Evolutionary conservation across 2,329 filamentous ascomycete species (phyloP), one percentile per base, ranked within the genome.

Genomic region (Xylariaceae sp.): DNA sequence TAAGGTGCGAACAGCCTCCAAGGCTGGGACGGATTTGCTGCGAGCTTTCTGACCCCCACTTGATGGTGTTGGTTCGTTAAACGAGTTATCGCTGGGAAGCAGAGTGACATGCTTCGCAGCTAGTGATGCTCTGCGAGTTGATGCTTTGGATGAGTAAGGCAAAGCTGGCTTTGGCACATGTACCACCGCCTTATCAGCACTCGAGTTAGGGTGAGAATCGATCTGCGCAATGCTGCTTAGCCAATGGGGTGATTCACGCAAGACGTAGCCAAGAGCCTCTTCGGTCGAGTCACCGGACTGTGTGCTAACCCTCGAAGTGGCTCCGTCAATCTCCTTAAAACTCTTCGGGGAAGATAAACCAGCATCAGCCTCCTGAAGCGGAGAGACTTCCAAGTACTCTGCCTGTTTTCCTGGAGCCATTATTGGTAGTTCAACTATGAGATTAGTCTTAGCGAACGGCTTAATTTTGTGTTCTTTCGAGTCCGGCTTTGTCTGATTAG

Each of bases 201-300:
- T 37, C 10, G 19, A 19, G 18, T 20, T 40, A 16, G 37, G 18
- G 7, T 16, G 40, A 12, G 40, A 16, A 9, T 32, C 48, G 7
- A 58, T n/a, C 45, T 56, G 42, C n/a, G 63, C 63, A 20, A 61
- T 52, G 41, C 14, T 52, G 7, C 56, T 59, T 9, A 67, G 45
- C 65, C 64, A 67, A 14, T 6, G 46, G 12, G 62, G 61, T 16
- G 65, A 66, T 43, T 64, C 56, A 7, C 52, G 53, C 41, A 68
- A 23, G 19, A 67, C 62, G 32, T 63, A 64, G n/a, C 56, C 50
- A 2, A 68, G 50, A 3, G 58, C 59, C 48, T 61, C 58, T 9
- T 56, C 56, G 2, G 53, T 51, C 1, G 56, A 61, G 16, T 56
- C 54, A 7, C 55, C 52, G 14, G 50, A 47, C 23, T 56, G 47